Conservation (phyloP, 371 early-diverging fungal genomes). For the Vavraia culicis region DNA sequence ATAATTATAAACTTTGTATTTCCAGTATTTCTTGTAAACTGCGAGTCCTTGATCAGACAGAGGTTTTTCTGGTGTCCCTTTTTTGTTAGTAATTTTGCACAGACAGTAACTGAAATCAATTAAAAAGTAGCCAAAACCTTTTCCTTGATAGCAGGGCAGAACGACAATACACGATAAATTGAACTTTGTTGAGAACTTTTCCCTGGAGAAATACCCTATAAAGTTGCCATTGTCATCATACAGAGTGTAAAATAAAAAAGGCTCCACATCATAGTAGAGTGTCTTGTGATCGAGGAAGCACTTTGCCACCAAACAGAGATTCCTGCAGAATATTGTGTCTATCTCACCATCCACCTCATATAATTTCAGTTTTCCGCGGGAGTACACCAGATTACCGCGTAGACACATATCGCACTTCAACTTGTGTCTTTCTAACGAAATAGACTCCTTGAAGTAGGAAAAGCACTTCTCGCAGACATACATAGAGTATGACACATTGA, state of each 20-base stretch:
- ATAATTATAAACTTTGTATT: constrained; percentile 15
- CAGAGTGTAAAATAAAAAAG: constrained; percentile 37
- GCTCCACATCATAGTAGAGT: constrained; percentile 35
- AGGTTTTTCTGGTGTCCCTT: constrained; percentile 40
- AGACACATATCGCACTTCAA: constrained; percentile 16
- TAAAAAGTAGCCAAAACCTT: constrained; percentile 36
- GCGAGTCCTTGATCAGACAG: constrained; percentile 23
- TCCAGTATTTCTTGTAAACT: constrained; percentile 38
- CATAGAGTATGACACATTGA: constrained; percentile 3
- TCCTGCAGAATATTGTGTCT: constrained; percentile 21
- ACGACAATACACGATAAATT: constrained; percentile 40
- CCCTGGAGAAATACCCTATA: constrained; percentile 39
- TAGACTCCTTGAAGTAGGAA: constrained; percentile 7
- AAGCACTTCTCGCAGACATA: constrained; percentile 31
- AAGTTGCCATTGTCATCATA: constrained; percentile 8
- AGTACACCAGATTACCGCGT: constrained; percentile 18
- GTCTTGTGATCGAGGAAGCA: constrained; percentile 40
- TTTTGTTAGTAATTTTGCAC: neutral
- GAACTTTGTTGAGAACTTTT: constrained; percentile 21
- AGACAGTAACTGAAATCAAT: constrained; percentile 39
- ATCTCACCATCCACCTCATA: constrained; percentile 27
- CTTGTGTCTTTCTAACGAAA: constrained; percentile 17
- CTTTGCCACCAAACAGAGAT: constrained; percentile 31
- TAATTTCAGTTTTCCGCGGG: constrained; percentile 9
- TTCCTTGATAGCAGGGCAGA: constrained; percentile 30